Base-by-base conservation (phyloP, 2,329 filamentous ascomycete genomes). In the Apiospora pterosperma region DNA sequence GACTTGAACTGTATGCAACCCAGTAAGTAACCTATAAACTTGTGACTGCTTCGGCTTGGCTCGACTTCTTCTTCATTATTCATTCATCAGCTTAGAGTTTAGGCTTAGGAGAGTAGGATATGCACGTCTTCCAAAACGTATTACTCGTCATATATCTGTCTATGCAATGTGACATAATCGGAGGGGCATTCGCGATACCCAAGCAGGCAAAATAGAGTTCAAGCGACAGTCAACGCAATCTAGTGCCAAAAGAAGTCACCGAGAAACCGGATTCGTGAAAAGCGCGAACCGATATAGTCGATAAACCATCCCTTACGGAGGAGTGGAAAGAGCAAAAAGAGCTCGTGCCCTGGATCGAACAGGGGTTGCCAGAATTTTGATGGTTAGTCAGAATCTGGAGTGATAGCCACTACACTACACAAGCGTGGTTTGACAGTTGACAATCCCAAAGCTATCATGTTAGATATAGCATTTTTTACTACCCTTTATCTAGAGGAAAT, bases 361-460 rank as follows among this genome's bases (percentile, higher is more conserved):
- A 55, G 48, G 48, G 48, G 48, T 55, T 34, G 28, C 48, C 48
- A 55, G 48, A 55, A 34, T 52, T 31, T 52, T 52, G 44, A 52
- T 19, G 25, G 25, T 31, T 34, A 34, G 5, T 55, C 48, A 55
- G 48, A 55, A 55, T 55, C 48, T 55, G 48, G 28, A 34, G 48
- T 55, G 48, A 55, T 55, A 55, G 48, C 48, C 48, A 55, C 48
- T 55, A 55, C 48, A 55, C 48, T 55, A 55, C 48, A 55, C 48
- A 55, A 55, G 48, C 44, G 11, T 42, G 36, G 14, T 36, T 36
- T 3, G 14, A 21, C 4, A 6, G 7, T n/a, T 10, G 6, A 4
- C n/a, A 8, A 42, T 11, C 6, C n/a, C 41, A 21, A 38, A 38
- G n/a, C 11, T 12, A 38, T 12, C 36, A 38, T 12, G 36, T 7